Evolutionary conservation across 352 stramenopile genomes (phyloP).

Genomic region (Pythium biforme): DNA sequence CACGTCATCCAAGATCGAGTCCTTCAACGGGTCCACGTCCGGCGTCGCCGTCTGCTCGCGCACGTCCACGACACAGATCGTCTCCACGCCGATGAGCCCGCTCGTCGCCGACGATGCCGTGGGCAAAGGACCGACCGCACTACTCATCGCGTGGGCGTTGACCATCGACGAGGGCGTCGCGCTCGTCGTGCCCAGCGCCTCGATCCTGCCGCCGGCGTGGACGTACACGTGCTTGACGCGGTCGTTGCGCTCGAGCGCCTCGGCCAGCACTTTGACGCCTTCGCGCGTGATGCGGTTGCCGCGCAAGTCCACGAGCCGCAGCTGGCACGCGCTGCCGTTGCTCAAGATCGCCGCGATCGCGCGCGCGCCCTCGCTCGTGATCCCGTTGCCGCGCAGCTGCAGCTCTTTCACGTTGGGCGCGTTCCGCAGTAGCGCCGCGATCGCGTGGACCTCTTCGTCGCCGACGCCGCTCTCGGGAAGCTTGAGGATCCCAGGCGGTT

Average conservation of each 20-base stretch:
- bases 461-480: constrained; percentile 89
- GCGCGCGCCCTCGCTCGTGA: constrained; percentile 91
- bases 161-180: constrained; percentile 32
- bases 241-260: constrained; percentile 92
- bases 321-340: constrained; percentile 49
- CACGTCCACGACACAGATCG: constrained; percentile 94
- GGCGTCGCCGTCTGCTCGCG: constrained; percentile 67
- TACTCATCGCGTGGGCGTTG: constrained; percentile 52
- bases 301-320: constrained; percentile 90
- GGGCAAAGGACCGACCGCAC: constrained; percentile 26
- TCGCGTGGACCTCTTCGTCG: constrained; percentile 95
- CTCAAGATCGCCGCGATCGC: constrained; percentile 92
- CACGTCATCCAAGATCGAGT: constrained; percentile 13
- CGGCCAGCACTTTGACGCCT: constrained; percentile 92
- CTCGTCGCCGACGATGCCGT: neutral
- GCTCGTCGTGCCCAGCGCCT: constrained; percentile 89
- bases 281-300: constrained; percentile 90
- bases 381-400: constrained; percentile 89
- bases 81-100: constrained; percentile 87
- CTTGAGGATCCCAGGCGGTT: constrained; percentile 54
- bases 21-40: constrained; percentile 11
- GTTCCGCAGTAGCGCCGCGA: constrained; percentile 91
- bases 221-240: constrained; percentile 96
- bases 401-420: constrained; percentile 91
- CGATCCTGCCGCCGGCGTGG: constrained; percentile 94